phyloP scores from a whole-genome alignment of 2,329 filamentous ascomycete species.

The Hypomyces rosellus region DNA sequence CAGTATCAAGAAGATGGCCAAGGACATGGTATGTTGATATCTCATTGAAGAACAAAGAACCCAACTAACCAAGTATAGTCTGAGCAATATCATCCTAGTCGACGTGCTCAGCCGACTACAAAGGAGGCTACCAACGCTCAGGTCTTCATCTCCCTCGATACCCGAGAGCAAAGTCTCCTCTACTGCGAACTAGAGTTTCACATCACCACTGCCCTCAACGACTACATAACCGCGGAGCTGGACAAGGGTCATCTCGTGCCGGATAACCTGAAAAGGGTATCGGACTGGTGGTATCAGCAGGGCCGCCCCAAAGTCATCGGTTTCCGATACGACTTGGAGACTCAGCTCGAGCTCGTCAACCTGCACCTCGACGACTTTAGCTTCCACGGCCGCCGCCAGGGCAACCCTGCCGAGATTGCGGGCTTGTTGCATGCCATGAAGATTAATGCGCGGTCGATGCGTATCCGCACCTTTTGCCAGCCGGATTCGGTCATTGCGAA shows the following conservation, averaged over 20 bases:
- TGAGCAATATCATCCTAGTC: conserved; percentile 30
- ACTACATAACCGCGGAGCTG: conserved; percentile 47
- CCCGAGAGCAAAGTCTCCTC: conserved; percentile 52
- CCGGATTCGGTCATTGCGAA: conserved; percentile 53
- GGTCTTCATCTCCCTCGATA: conserved; percentile 44
- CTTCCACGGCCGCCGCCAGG: conserved; percentile 45
- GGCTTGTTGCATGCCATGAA: conserved; percentile 48
- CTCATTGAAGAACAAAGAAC: neutral
- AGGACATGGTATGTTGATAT: conserved; percentile 40
- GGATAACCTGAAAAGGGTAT: conserved; percentile 44
- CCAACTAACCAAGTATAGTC: conserved; percentile 21
- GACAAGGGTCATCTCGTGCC: conserved; percentile 48
- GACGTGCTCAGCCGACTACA: conserved; percentile 24
- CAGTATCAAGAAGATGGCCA: conserved; percentile 46
- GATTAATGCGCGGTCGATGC: conserved; percentile 45
- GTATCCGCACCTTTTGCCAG: conserved; percentile 51
- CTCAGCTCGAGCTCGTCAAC: conserved; percentile 49
- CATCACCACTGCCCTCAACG: conserved; percentile 44
- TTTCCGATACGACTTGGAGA: conserved; percentile 55
- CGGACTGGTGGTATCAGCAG: conserved; percentile 45
- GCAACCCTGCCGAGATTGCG: conserved; percentile 35
- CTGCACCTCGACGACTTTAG: conserved; percentile 47
- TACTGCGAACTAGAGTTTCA: conserved; percentile 55
- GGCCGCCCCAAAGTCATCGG: conserved; percentile 50
- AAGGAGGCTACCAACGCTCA: conserved; percentile 25